Evolutionary conservation across 768 basidiomycete genomes (phyloP).

Genomic region (Xerocomellus dryophilus): DNA sequence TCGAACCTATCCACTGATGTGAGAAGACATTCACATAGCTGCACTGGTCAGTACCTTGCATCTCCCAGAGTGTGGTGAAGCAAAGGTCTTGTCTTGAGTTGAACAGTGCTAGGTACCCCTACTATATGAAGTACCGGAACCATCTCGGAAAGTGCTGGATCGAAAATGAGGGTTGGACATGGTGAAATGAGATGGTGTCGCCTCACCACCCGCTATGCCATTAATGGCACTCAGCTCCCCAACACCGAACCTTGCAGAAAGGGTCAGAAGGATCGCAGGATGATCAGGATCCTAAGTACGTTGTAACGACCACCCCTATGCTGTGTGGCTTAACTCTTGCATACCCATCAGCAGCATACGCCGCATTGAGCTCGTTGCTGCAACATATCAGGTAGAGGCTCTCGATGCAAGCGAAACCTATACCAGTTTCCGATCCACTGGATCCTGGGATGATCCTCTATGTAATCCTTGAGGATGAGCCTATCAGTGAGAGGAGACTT

Average conservation of each 20-base stretch:
- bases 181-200: not conserved
- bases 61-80: constrained; percentile 90
- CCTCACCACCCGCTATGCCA: constrained; percentile 70
- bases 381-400: not conserved
- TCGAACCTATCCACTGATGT: constrained; percentile 52
- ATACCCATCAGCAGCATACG: constrained; percentile 93
- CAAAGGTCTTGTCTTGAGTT: constrained; percentile 69
- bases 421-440: constrained; percentile 89
- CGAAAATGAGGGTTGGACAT: constrained; percentile 1
- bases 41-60: constrained; percentile 46
- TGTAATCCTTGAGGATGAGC: constrained; percentile 53
- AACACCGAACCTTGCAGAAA: constrained; percentile 70
- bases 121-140: constrained; percentile 88
- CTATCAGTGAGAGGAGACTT: not conserved
- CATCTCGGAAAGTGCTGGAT: constrained; percentile 75
- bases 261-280: not conserved
- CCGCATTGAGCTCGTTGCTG: constrained; percentile 82
- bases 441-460: constrained; percentile 76
- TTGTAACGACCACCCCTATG: constrained; percentile 75
- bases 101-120: constrained; percentile 71
- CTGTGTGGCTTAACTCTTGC: constrained; percentile 77
- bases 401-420: not conserved
- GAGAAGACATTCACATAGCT: not conserved
- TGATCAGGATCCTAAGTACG: constrained; percentile 39
- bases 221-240: constrained; percentile 88